Evolutionary conservation across 2,329 filamentous ascomycete species (phyloP).

Genomic region (Periconia sp.): DNA sequence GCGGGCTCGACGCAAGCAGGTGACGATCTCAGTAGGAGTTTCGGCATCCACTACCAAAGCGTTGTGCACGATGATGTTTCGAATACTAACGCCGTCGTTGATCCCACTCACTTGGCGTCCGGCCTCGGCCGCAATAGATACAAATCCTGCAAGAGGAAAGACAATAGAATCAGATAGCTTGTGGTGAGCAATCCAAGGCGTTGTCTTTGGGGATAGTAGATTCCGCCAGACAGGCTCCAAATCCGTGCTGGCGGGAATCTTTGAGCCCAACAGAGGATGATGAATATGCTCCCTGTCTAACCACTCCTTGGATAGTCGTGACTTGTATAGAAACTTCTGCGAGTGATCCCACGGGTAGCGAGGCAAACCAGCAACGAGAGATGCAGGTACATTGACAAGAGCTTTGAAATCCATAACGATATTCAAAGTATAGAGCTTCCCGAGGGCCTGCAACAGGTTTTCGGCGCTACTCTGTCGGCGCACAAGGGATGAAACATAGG

Average conservation of each 20-base stretch:
- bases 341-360: slow-evolving; percentile 18
- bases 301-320: slow-evolving; percentile 7
- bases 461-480: too few species aligned
- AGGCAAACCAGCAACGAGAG: slow-evolving; percentile 7
- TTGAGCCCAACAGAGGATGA: slow-evolving; percentile 17
- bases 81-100: background rate
- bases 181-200: slow-evolving; percentile 52
- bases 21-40: slow-evolving; percentile 10
- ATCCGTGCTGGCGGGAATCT: background rate
- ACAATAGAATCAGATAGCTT: slow-evolving; percentile 43
- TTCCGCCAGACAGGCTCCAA: slow-evolving; percentile 14
- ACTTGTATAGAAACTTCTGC: slow-evolving; percentile 19
- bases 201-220: slow-evolving; percentile 34
- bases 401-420: too few species aligned
- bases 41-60: slow-evolving; percentile 10
- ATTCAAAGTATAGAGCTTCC: too few species aligned
- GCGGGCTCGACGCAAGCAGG: slow-evolving; percentile 6
- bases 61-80: slow-evolving; percentile 7
- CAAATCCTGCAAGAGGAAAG: slow-evolving; percentile 49
- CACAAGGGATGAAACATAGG: too few species aligned
- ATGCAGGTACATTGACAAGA: too few species aligned
- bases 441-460: too few species aligned
- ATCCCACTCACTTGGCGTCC: slow-evolving; percentile 12
- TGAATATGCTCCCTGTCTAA: background rate
- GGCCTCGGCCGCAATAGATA: slow-evolving; percentile 45